phyloP scores from a whole-genome alignment of 2,329 filamentous ascomycete genomes.

The Aspergillus piperis region DNA sequence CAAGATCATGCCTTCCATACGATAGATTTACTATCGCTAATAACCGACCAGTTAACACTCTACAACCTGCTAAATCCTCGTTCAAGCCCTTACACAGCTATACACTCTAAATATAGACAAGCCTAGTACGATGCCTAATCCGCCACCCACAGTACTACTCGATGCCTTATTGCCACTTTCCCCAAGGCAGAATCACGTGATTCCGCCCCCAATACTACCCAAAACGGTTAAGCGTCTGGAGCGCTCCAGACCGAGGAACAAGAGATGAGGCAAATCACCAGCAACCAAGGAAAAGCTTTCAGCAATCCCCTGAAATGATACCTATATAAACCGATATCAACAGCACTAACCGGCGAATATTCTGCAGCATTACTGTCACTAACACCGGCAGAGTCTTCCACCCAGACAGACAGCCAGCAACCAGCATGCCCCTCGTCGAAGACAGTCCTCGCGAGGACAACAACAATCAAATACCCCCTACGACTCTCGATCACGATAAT shows the following conservation, averaged over 20 bases:
- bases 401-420: background rate
- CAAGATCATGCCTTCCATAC: too few species aligned
- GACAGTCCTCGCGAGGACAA: background rate
- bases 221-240: background rate
- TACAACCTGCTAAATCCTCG: too few species aligned
- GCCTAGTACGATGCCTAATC: background rate
- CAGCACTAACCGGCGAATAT: background rate
- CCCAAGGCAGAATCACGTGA: background rate
- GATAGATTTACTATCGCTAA: too few species aligned
- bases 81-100: too few species aligned
- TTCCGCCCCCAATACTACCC: background rate
- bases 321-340: background rate
- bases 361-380: background rate
- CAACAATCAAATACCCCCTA: background rate
- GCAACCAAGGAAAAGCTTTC: background rate
- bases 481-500: background rate
- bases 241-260: background rate
- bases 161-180: background rate
- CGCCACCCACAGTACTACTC: background rate
- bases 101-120: too few species aligned
- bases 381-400: background rate
- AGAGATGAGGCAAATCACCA: slow-evolving; percentile 1
- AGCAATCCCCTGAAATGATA: background rate
- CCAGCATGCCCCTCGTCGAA: slow-evolving; percentile 3
- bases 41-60: too few species aligned